Evolutionary conservation across 2,329 filamentous ascomycete genomes (phyloP).

Genomic region (Botrytis medusae): DNA sequence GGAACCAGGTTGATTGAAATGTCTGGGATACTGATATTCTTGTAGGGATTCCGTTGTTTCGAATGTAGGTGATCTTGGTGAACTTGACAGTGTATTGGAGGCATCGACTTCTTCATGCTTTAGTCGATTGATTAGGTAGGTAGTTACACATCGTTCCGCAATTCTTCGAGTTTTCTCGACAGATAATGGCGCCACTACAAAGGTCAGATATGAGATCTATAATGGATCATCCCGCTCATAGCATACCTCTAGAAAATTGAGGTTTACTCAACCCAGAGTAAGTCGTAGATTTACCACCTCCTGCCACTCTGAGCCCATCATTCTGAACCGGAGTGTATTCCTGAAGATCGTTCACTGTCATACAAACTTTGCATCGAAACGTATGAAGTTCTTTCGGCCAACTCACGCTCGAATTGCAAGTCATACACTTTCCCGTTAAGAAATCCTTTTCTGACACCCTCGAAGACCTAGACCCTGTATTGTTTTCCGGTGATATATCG

Average conservation of each 20-base stretch:
- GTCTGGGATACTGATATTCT: constrained; percentile 7
- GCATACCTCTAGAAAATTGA: constrained; percentile 30
- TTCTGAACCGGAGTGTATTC: constrained; percentile 37
- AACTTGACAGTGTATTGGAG: background rate
- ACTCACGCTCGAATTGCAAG: constrained; percentile 75
- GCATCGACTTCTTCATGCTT: constrained; percentile 38
- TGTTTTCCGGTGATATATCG: constrained; percentile 18
- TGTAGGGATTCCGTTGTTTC: background rate
- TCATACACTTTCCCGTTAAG: constrained; percentile 75
- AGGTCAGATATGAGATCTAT: constrained; percentile 12
- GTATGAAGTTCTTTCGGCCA: constrained; percentile 73
- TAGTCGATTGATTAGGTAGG: constrained; percentile 48
- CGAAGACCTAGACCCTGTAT: constrained; percentile 37
- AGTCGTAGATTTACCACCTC: constrained; percentile 27
- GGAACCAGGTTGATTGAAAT: constrained; percentile 6
- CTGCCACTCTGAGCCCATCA: constrained; percentile 25
- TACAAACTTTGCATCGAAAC: constrained; percentile 81
- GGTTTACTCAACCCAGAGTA: constrained; percentile 25
- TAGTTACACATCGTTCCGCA: constrained; percentile 53
- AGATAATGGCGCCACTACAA: constrained; percentile 52
- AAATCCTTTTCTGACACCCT: constrained; percentile 56
- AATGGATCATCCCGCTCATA: background rate
- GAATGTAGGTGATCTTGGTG: constrained; percentile 10
- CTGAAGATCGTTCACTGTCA: constrained; percentile 79
- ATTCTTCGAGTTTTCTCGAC: constrained; percentile 59